phyloP scores from a whole-genome alignment of 306 rosid genomes.

The Dalbergia cultrata region DNA sequence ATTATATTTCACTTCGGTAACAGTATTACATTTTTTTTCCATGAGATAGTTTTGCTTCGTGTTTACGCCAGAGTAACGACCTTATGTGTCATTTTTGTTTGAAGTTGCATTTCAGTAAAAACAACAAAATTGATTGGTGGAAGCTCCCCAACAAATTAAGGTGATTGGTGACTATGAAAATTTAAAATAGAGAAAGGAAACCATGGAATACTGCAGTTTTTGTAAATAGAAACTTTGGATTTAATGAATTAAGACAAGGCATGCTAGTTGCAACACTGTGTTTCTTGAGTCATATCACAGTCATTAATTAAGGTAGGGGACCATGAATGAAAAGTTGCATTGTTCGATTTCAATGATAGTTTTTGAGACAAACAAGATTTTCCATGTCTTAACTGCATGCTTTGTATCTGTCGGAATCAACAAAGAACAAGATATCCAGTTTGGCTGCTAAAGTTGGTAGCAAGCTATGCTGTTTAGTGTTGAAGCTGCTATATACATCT shows the following conservation, averaged over 20 bases:
- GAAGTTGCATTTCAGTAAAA: conserved; percentile 5
- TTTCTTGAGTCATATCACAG: conserved; percentile 34
- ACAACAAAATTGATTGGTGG: conserved; percentile 1
- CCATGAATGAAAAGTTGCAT: conserved; percentile 53
- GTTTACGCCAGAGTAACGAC: conserved; percentile 20
- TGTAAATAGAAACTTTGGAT: not conserved
- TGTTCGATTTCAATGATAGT: conserved; percentile 41
- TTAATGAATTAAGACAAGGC: conserved; percentile 48
- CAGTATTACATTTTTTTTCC: not conserved
- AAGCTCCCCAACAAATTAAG: not conserved
- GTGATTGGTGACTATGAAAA: not conserved
- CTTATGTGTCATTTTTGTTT: not conserved
- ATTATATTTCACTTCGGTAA: not conserved
- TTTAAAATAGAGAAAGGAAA: conserved; percentile 9
- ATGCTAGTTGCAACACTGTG: conserved; percentile 51
- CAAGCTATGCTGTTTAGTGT: conserved; percentile 48
- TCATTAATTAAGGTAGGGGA: conserved; percentile 57
- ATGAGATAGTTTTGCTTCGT: conserved; percentile 44
- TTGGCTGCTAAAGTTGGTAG: conserved; percentile 56
- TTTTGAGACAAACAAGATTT: conserved; percentile 46
- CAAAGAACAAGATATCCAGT: conserved; percentile 41
- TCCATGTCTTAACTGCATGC: conserved; percentile 40
- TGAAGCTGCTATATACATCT: conserved; percentile 30
- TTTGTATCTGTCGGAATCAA: conserved; percentile 46
- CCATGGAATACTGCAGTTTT: not conserved